Base-by-base conservation (phyloP, 148 eudicot species). In the Camellia sinensis region DNA sequence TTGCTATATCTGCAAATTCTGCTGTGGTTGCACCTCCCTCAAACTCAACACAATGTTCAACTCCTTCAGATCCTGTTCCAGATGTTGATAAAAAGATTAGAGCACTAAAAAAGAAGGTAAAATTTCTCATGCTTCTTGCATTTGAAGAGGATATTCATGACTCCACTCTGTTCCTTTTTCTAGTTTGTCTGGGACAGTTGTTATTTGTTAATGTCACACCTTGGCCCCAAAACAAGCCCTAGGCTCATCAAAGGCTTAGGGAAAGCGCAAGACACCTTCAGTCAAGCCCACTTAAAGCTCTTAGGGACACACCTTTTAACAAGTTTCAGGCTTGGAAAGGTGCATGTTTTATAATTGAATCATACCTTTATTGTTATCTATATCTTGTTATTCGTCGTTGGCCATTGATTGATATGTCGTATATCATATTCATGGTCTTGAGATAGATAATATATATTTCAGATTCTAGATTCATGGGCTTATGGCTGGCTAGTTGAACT, bases 61-160 rank as follows among this genome's bases (percentile, higher is more conserved):
- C 75, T 79, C 67, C 90, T 12, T 87, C 71, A 13, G 88, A 87
- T 79, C 71, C 77, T 56, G 78, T 70, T 72, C 89, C 83, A 61
- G 97, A 90, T 76, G 84, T 95, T 82, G 94, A 93, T 80, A 95
- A 93, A 89, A 93, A 86, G 77, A 92, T 95, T 50, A 87, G 98
- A 75, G 94, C 98, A 37, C 84, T 95, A 46, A 93, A 90, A 88
- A 95, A 95, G 92, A 95, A 95, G 98, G 98, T 95, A 86, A 73
- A 53, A 54, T 52, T 69, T 81, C 65, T 65, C 54, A 74, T 40
- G 60, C 21, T 64, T 67, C 57, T 37, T 52, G 65, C 45, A 10
- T 65, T 78, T 70, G 21, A 22, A 17, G 17, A 11, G 60, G 15
- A n/a, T 59, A 56, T 44, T 67, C 57, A 60, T 54, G 19, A 63